phyloP scores from a whole-genome alignment of 139 green algal species.

The Tetradesmus obliquus region DNA sequence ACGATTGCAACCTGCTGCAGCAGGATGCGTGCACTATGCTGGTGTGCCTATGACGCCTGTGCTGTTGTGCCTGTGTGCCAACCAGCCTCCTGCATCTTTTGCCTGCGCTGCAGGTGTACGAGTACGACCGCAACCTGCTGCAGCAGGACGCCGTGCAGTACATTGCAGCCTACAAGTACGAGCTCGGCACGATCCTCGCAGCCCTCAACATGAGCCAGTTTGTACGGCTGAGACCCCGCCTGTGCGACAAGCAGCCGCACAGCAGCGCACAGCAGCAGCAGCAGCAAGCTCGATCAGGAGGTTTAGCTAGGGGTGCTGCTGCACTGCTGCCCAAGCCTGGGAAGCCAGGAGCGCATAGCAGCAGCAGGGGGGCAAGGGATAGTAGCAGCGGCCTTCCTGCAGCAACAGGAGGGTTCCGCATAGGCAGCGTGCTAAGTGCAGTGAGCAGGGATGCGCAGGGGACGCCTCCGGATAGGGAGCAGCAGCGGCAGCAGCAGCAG shows the following conservation, averaged over 20 bases:
- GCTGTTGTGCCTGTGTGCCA: background rate
- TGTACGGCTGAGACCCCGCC: slow-evolving; percentile 34
- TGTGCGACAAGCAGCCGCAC: background rate
- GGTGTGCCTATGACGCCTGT: background rate
- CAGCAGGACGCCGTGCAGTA: slow-evolving; percentile 76
- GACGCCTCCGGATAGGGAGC: background rate
- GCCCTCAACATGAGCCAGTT: slow-evolving; percentile 80
- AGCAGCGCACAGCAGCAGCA: slow-evolving; percentile 7
- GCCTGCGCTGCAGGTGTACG: slow-evolving; percentile 75
- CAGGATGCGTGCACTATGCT: slow-evolving; percentile 56
- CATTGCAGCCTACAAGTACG: slow-evolving; percentile 80
- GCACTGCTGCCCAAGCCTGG: slow-evolving; percentile 17
- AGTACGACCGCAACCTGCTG: slow-evolving; percentile 89
- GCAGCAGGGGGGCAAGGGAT: background rate
- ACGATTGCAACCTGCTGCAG: slow-evolving; percentile 87
- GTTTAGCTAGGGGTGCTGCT: background rate
- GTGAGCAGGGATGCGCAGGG: background rate
- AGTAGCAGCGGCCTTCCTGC: background rate
- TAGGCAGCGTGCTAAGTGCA: background rate
- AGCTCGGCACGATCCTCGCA: slow-evolving; percentile 71
- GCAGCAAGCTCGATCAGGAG: background rate
- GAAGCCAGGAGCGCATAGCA: background rate
- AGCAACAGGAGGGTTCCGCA: slow-evolving; percentile 5
- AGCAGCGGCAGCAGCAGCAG: background rate
- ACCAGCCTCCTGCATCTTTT: background rate